Evolutionary conservation across 768 basidiomycete species (phyloP).

Genomic region (Galerina marginata): DNA sequence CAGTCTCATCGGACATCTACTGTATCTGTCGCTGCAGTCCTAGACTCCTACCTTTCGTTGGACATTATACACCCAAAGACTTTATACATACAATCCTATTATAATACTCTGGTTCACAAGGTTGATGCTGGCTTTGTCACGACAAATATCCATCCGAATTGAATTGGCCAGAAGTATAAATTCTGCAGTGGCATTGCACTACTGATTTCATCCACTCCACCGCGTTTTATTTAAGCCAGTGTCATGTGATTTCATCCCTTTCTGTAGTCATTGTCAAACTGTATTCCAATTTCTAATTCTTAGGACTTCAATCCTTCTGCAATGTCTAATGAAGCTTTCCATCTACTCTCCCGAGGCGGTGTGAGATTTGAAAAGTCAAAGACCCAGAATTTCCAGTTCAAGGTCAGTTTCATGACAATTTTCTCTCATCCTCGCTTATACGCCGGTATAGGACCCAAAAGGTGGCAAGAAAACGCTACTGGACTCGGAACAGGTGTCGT

Average conservation of each 20-base stretch:
- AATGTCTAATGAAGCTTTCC: constrained; percentile 74
- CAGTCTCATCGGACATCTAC: background rate
- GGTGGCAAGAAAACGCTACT: constrained; percentile 2
- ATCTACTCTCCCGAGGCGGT: constrained; percentile 87
- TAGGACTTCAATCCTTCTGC: background rate
- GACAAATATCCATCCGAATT: too few species aligned
- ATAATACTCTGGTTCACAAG: too few species aligned
- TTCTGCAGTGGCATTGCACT: too few species aligned
- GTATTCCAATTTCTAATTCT: too few species aligned
- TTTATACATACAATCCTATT: too few species aligned
- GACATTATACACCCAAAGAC: background rate
- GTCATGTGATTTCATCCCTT: too few species aligned
- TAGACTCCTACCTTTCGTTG: background rate
- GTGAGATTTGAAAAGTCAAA: constrained; percentile 84
- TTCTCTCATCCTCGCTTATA: background rate
- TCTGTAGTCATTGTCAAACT: too few species aligned
- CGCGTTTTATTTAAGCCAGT: too few species aligned
- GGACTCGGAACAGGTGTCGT: constrained; percentile 21
- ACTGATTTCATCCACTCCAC: too few species aligned
- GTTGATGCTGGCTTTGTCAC: too few species aligned
- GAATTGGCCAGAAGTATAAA: too few species aligned
- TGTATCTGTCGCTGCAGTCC: background rate
- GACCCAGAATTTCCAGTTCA: constrained; percentile 73
- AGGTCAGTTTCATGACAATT: constrained; percentile 43
- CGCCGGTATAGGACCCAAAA: constrained; percentile 16